phyloP scores from a whole-genome alignment of 2,329 filamentous ascomycete species.

The Colletotrichum scovillei region DNA sequence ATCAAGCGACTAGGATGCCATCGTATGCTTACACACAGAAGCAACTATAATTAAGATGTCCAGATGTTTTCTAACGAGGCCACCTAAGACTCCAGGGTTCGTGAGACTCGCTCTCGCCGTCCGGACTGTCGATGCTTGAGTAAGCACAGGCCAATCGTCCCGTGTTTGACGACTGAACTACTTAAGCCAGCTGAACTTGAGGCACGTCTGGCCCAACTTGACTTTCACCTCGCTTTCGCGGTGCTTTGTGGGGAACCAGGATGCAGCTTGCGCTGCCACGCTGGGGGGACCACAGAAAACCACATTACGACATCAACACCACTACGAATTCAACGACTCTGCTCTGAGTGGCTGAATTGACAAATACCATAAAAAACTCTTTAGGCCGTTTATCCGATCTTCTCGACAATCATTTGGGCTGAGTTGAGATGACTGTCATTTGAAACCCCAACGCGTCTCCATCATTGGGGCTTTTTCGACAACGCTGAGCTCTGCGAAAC shows the following conservation, averaged over 20 bases:
- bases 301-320: not conserved
- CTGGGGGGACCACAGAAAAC: not conserved
- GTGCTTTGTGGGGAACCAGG: not conserved
- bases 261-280: not conserved
- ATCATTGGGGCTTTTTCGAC: not conserved
- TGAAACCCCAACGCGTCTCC: not conserved
- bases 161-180: not conserved
- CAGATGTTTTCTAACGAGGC: too few species aligned
- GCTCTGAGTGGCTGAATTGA: not conserved
- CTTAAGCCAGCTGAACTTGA: slow-evolving; percentile 2
- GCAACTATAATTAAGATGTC: too few species aligned
- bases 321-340: not conserved
- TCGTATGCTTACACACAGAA: too few species aligned
- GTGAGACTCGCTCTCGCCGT: slow-evolving; percentile 10
- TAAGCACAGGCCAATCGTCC: slow-evolving; percentile 15
- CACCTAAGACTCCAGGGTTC: too few species aligned
- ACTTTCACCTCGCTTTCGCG: slow-evolving; percentile 13
- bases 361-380: not conserved
- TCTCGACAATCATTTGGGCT: not conserved
- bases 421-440: not conserved
- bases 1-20: too few species aligned
- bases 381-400: not conserved
- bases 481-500: not conserved
- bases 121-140: not conserved
- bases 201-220: not conserved